Evolutionary conservation across 225 moss, liverwort and hornwort species (phyloP).

Genomic region (Marchantia polymorpha): DNA sequence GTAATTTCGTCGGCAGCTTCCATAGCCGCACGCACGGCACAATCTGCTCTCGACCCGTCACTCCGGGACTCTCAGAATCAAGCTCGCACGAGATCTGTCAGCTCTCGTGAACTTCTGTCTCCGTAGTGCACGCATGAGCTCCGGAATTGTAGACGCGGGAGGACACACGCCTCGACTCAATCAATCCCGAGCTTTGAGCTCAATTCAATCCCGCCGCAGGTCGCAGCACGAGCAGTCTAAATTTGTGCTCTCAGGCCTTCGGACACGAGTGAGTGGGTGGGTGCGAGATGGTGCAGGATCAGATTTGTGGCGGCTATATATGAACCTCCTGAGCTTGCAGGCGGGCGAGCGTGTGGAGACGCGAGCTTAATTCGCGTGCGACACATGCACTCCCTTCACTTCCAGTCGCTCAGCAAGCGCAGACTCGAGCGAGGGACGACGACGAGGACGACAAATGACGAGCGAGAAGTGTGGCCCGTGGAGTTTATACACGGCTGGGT

Average conservation of each 20-base stretch:
- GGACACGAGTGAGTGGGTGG: not conserved
- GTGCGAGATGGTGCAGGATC: not conserved
- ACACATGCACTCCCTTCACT: not conserved
- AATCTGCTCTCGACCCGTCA: not conserved
- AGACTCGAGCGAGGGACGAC: not conserved
- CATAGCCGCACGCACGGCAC: not conserved
- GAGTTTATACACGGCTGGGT: not conserved
- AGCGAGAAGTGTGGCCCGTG: not conserved
- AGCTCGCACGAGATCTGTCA: not conserved
- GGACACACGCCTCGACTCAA: not conserved
- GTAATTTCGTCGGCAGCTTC: not conserved
- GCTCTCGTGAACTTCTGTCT: not conserved
- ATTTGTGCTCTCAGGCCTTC: not conserved
- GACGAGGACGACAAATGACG: not conserved
- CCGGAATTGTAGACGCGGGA: not conserved
- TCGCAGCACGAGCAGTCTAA: not conserved
- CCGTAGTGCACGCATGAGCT: not conserved
- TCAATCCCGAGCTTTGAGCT: not conserved
- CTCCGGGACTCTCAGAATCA: not conserved
- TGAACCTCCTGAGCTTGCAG: not conserved
- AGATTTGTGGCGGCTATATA: not conserved
- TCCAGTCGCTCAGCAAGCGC: not conserved
- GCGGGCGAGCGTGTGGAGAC: not conserved
- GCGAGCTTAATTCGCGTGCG: not conserved
- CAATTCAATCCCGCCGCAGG: not conserved